Evolutionary conservation across 352 stramenopile genomes (phyloP), one percentile per base, ranked within the genome.

Genomic region (Globisporangium alternatum): DNA sequence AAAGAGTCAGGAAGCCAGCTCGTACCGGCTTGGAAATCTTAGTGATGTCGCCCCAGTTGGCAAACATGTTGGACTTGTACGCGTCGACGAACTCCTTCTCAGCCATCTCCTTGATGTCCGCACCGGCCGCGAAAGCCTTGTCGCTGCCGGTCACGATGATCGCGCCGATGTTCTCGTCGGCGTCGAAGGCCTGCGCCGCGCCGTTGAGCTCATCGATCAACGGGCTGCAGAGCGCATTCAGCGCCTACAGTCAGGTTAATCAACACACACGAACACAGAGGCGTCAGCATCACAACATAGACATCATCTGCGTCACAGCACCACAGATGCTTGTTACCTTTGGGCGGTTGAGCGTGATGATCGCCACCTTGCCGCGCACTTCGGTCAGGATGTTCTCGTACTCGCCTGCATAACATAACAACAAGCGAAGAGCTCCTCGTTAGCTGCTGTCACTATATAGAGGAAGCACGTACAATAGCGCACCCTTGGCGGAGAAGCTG

Each of bases 91-190:
- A 99, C n/a, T 75, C 78, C 64, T 91, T 87, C 62, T 72, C 78
- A 28, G 88, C 83, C 97, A 99, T 99, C 82, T 98, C 93, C 85
- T 98, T 98, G 68, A 98, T 98, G 72, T 98, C 95, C 5, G 95
- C 96, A 65, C 95, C 96, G 12, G 97, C 93, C 82, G 97, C 97
- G 81, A 99, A 99, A 1, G 96, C 97, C 68, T 98, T 98, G 35
- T 95, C 87, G 68, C 83, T 98, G 68, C 97, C 97, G 5, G 97
- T 99, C 60, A 99, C 78, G 47, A 99, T 87, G 57, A 99, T 97
- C 51, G 91, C 96, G 49, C 96, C 92, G 47, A 99, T 88, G 59
- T 90, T 90, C 25, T 93, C 74, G 73, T 99, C 91, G 5, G 82
- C 72, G 64, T 99, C 96, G 63, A 99, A 97, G 21, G 80, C 88